Conservation (phyloP, 768 basidiomycete genomes). For the Boletus tylopilopsis region DNA sequence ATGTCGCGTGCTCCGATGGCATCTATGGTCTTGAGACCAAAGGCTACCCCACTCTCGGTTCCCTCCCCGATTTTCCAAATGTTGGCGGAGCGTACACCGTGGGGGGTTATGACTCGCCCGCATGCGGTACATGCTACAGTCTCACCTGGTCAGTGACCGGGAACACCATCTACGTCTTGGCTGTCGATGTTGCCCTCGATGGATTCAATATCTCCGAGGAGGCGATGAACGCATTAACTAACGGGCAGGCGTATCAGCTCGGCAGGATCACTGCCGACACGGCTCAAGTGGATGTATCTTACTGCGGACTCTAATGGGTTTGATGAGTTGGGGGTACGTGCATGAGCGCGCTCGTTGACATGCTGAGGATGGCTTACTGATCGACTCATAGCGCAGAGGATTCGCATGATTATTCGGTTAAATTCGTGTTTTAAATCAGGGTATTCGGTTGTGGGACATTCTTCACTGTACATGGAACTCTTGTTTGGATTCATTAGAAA, state of each 20-base stretch:
- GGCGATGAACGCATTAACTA: conserved; percentile 56
- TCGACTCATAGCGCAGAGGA: no score
- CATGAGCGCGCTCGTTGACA: no score
- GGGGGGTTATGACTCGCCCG: conserved; percentile 26
- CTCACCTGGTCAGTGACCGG: conserved; percentile 27
- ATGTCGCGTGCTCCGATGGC: conserved; percentile 35
- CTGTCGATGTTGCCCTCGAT: conserved; percentile 23
- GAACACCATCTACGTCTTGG: conserved; percentile 22
- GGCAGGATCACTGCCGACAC: conserved; percentile 48
- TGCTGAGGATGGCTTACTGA: no score
- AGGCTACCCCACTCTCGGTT: conserved; percentile 32
- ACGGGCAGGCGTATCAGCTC: conserved; percentile 40
- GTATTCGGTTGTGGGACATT: no score
- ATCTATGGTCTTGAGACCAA: conserved; percentile 28
- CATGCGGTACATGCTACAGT: conserved; percentile 33
- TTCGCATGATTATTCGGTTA: no score
- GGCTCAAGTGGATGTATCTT: conserved; percentile 40
- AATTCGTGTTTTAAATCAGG: no score
- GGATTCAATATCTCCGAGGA: conserved; percentile 45
- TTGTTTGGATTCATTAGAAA: no score
- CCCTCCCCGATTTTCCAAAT: conserved; percentile 30
- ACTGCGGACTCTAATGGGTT: conserved; percentile 38
- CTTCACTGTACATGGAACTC: no score
- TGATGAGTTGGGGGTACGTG: no score
- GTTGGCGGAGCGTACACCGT: conserved; percentile 35